Evolutionary conservation across 495 filamentous ascomycete genomes (phyloP).

Genomic region (Bathelium albidoporum): DNA sequence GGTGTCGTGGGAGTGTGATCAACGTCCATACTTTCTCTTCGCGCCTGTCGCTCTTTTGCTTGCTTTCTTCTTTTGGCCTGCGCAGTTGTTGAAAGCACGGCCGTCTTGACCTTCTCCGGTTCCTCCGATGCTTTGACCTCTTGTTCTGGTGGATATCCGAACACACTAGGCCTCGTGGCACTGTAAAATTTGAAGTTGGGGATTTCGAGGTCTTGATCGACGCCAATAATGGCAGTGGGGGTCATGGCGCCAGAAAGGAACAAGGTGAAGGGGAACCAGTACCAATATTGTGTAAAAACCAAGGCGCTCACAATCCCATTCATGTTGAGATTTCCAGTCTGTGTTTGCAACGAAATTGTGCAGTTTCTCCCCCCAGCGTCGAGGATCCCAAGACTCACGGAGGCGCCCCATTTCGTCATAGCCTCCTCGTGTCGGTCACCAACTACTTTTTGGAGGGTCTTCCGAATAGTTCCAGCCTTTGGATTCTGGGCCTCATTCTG

Average conservation of each 20-base stretch:
- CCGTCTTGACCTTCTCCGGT: constrained; percentile 88
- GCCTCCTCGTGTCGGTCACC: constrained; percentile 96
- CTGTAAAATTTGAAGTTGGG: constrained; percentile 95
- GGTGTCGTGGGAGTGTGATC: constrained; percentile 70
- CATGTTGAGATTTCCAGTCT: constrained; percentile 97
- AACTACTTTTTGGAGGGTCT: constrained; percentile 65
- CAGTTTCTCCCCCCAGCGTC: constrained; percentile 98
- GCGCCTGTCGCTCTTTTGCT: constrained; percentile 37
- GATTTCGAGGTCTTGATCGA: constrained; percentile 87
- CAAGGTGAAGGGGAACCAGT: constrained; percentile 99
- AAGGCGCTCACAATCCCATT: constrained; percentile 94
- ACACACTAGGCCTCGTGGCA: constrained; percentile 85
- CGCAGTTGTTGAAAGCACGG: constrained; percentile 90
- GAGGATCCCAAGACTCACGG: constrained; percentile 90
- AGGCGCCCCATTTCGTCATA: constrained; percentile 97
- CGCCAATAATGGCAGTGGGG: constrained; percentile 86
- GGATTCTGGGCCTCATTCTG: constrained; percentile 72
- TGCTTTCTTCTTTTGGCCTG: constrained; percentile 89
- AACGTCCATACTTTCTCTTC: constrained; percentile 38
- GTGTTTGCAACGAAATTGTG: constrained; percentile 93
- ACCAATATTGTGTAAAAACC: constrained; percentile 99
- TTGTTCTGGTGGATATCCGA: constrained; percentile 95
- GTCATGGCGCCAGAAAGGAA: constrained; percentile 91
- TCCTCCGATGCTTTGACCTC: constrained; percentile 90
- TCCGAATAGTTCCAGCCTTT: constrained; percentile 53